Base-by-base conservation (phyloP, 2,329 filamentous ascomycete genomes). In the Aspergillus clavatus region DNA sequence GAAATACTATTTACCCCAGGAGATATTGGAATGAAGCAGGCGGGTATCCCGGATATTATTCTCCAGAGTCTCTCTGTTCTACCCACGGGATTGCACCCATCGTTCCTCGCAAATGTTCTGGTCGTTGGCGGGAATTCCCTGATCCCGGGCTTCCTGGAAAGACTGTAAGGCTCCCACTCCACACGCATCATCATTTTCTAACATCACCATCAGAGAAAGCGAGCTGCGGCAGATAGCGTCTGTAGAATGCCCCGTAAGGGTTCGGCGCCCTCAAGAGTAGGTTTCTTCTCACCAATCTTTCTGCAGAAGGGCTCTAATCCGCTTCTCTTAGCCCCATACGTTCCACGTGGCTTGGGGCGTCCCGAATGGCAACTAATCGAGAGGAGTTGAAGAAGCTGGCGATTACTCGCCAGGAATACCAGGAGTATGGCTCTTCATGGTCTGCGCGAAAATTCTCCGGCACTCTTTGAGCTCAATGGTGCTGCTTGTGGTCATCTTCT, bases 391-490 rank as follows among this genome's bases (percentile, higher is more conserved):
- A 82, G 48, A 77, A 77, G 39, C 68, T 89, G 10, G 78, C 82
- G 2, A 86, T 96, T n/a, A 93, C 87, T 0, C 88, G 87, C 62
- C 79, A 86, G 50, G 89, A 98, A 62, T 98, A 98, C 65, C 82
- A 93, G 41, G 93, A 98, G 66, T 71, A 89, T 60, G 93, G 93
- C 7, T 80, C 79, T 44, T 73, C 72, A 1, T 91, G 87, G 87
- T 76, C 87, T 19, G 81, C 81, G 22, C 83, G 81, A 58, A 87
- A 80, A 60, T 93, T 95, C 62, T 73, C 72, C 11, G 71, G 72
- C 21, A 47, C 50, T 23, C 27, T 58, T 23, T 35, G 31, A 35
- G 14, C 16, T 3, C 6, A 35, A 12, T 18, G 11, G 6, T 18
- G 31, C 31, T 35, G 11, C 16, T 14, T 8, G 7, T 8, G 4